These are phyloP conservation scores for Phaeoacremonium minimum DNA, from an alignment of 2,329 filamentous ascomycete species.

Conservation along the genomic window DNA sequence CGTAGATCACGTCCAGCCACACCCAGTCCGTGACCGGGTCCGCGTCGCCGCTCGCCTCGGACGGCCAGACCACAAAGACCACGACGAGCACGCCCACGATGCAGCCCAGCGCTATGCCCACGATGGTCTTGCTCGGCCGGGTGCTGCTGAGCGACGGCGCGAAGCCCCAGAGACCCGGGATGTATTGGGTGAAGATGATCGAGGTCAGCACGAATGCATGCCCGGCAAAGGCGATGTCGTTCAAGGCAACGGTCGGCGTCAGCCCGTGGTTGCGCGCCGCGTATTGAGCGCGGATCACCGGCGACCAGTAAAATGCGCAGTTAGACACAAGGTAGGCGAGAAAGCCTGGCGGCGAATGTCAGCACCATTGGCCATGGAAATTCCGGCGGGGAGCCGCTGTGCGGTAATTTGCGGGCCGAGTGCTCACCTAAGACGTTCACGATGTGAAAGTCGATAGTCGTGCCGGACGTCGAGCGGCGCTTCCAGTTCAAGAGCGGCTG, in stretches of 20 bases:
- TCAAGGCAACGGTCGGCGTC: conserved; percentile 79
- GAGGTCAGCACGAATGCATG: conserved; percentile 73
- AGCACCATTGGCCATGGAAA: conserved; percentile 2
- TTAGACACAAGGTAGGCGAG: conserved; percentile 73
- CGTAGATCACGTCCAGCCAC: conserved; percentile 60
- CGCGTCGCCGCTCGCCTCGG: conserved; percentile 23
- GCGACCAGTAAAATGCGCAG: conserved; percentile 71
- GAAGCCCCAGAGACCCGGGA: conserved; percentile 71
- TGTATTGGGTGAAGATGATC: conserved; percentile 72
- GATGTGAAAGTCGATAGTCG: conserved; percentile 83
- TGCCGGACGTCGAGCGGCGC: conserved; percentile 73
- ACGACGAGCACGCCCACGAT: conserved; percentile 53
- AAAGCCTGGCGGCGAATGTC: conserved; percentile 50
- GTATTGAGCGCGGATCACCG: conserved; percentile 76
- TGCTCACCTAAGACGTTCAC: conserved; percentile 59
- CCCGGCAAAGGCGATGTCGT: conserved; percentile 83
- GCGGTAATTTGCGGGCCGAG: too few relatives aligned
- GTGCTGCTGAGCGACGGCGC: conserved; percentile 47
- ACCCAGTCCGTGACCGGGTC: conserved; percentile 48
- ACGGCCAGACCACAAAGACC: conserved; percentile 35
- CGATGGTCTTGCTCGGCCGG: conserved; percentile 56
- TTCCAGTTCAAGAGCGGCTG: conserved; percentile 78
- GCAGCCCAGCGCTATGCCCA: conserved; percentile 67
- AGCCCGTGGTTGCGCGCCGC: conserved; percentile 71
- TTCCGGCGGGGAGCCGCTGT: neutral